Evolutionary conservation across 2,329 filamentous ascomycete species (phyloP).

Genomic region (Dryadomyces quercivorus): DNA sequence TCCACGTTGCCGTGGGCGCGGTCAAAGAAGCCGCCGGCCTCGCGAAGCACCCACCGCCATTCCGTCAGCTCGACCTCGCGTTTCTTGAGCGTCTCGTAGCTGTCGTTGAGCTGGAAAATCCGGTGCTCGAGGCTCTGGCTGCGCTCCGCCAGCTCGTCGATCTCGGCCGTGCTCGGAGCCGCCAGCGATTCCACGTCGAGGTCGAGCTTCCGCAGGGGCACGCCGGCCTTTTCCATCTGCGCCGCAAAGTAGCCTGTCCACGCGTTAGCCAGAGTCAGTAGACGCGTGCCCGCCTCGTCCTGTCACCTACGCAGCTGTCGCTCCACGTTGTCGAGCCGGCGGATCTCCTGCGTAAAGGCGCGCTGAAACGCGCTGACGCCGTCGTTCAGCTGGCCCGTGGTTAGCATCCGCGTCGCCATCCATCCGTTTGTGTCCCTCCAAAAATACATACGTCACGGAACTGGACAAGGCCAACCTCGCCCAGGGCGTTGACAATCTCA

Average conservation of each 20-base stretch:
- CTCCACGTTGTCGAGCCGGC: constrained; percentile 95
- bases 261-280: not conserved
- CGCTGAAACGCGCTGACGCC: constrained; percentile 90
- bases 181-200: constrained; percentile 81
- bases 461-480: constrained; percentile 91
- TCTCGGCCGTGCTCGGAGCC: constrained; percentile 82
- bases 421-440: not conserved
- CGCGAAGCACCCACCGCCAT: constrained; percentile 94
- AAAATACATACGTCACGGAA: constrained; percentile 74
- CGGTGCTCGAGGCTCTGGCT: constrained; percentile 88
- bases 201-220: constrained; percentile 78
- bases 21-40: constrained; percentile 96
- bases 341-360: constrained; percentile 95
- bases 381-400: constrained; percentile 68
- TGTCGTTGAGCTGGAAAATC: constrained; percentile 85
- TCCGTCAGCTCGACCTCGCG: constrained; percentile 93
- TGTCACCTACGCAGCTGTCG: constrained; percentile 73
- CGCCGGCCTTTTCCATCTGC: constrained; percentile 89
- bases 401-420: constrained; percentile 7
- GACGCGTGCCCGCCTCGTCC: too few relatives aligned
- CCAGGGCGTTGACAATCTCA: constrained; percentile 91
- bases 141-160: constrained; percentile 88
- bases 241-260: constrained; percentile 73
- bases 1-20: constrained; percentile 92
- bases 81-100: constrained; percentile 97